phyloP scores from a whole-genome alignment of 2,329 filamentous ascomycete species.

The Hypocrella siamensis region DNA sequence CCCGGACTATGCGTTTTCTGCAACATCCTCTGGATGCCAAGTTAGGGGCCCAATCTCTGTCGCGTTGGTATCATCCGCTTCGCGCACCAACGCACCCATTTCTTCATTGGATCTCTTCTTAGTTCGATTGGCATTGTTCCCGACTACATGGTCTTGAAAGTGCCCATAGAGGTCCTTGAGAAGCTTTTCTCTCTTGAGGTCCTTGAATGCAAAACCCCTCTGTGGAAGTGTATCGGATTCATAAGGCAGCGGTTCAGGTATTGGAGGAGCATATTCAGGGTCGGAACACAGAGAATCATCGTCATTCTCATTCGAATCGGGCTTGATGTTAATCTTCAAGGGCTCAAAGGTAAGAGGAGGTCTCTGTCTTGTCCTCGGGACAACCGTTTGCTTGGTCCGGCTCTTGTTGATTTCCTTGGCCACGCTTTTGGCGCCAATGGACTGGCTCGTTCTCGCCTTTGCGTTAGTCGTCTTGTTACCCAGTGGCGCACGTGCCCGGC shows the following conservation, averaged over 20 bases:
- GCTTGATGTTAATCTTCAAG: slow-evolving; percentile 48
- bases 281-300: slow-evolving; percentile 60
- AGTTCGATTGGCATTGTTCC: slow-evolving; percentile 46
- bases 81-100: slow-evolving; percentile 32
- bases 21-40: slow-evolving; percentile 42
- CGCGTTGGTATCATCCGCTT: slow-evolving; percentile 51
- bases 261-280: slow-evolving; percentile 80
- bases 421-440: slow-evolving; percentile 44
- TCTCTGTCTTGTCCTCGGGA: slow-evolving; percentile 43
- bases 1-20: no score
- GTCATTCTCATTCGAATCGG: slow-evolving; percentile 27
- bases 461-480: slow-evolving; percentile 96
- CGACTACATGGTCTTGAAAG: slow-evolving; percentile 48
- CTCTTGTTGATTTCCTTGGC: slow-evolving; percentile 47
- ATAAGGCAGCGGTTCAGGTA: slow-evolving; percentile 47
- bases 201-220: slow-evolving; percentile 38
- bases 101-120: slow-evolving; percentile 45
- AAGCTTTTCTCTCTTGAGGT: slow-evolving; percentile 40
- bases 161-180: slow-evolving; percentile 46
- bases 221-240: slow-evolving; percentile 53
- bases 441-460: slow-evolving; percentile 56
- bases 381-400: slow-evolving; percentile 40
- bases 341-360: slow-evolving; percentile 33
- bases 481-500: slow-evolving; percentile 59
- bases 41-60: slow-evolving; percentile 47